A percentile compares a stretch with the other conserved stretches of the same genome.
phyloP scores from a whole-genome alignment of 768 basidiomycete species.

The Amanita rubescens region DNA sequence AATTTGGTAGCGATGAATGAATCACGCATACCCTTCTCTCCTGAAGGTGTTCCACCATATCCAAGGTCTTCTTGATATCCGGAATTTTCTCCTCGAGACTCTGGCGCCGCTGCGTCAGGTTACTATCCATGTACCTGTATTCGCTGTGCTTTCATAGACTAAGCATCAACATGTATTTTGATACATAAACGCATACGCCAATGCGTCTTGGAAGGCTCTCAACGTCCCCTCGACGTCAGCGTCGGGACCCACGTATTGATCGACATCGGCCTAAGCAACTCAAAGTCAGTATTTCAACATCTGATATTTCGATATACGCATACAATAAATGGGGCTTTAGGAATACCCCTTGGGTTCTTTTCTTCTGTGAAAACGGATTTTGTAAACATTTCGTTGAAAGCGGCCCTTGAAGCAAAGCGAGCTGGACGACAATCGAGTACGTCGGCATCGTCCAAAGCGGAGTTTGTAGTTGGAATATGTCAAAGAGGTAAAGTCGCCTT shows the following conservation, averaged over 20 bases:
- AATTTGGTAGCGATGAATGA: neutral
- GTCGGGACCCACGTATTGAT: conserved; percentile 75
- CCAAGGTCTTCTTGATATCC: conserved; percentile 87
- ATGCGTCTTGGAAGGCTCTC: conserved; percentile 81
- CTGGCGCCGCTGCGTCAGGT: conserved; percentile 66
- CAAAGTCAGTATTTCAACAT: neutral
- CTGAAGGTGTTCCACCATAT: conserved; percentile 80
- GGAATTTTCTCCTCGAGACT: conserved; percentile 92
- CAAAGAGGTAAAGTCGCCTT: neutral
- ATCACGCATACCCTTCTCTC: conserved; percentile 54
- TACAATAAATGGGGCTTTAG: conserved; percentile 92
- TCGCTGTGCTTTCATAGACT: conserved; percentile 60
- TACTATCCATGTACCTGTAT: conserved; percentile 97
- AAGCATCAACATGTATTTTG: conserved; percentile 15
- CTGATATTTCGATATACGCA: conserved; percentile 20
- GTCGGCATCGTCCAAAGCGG: conserved; percentile 18
- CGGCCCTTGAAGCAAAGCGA: neutral
- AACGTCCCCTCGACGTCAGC: conserved; percentile 73
- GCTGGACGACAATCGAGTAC: neutral
- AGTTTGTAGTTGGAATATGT: conserved; percentile 9
- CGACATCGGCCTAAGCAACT: conserved; percentile 66
- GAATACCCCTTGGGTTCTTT: conserved; percentile 89
- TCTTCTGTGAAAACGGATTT: conserved; percentile 31
- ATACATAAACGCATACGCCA: conserved; percentile 61
- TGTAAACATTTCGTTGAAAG: neutral